Conservation (phyloP, 305 asterid genomes). For the Rubia peregrina region DNA sequence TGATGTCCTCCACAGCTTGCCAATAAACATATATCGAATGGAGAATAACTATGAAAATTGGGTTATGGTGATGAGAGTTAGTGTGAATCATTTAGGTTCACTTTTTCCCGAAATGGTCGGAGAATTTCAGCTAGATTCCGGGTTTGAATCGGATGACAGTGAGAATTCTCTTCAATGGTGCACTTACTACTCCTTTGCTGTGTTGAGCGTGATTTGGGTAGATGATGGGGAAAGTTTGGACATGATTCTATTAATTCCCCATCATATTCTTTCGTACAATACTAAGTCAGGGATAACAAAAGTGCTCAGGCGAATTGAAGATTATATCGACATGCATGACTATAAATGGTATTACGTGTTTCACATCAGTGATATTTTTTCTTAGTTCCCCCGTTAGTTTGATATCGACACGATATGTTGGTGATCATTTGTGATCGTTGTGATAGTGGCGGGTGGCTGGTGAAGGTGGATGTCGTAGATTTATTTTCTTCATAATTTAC, state of each 20-base stretch:
- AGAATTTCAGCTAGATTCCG: background rate
- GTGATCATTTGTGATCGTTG: background rate
- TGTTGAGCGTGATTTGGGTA: slow-evolving; percentile 2
- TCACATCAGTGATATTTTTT: slow-evolving; percentile 8
- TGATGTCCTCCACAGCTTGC: background rate
- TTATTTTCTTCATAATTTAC: too few species aligned
- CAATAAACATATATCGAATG: slow-evolving; percentile 10
- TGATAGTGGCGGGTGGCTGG: background rate
- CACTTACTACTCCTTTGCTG: background rate
- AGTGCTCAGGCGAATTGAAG: slow-evolving; percentile 1
- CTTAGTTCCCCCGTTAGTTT: background rate
- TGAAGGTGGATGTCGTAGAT: background rate
- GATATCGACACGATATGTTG: too few species aligned
- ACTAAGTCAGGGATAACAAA: background rate
- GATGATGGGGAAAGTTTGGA: background rate
- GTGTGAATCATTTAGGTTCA: background rate
- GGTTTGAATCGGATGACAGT: background rate
- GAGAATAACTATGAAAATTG: background rate
- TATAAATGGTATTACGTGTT: slow-evolving; percentile 9
- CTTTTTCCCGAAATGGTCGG: background rate
- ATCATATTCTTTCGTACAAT: background rate
- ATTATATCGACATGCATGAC: background rate
- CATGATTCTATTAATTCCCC: background rate
- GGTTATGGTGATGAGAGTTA: slow-evolving; percentile 12
- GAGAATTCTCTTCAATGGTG: background rate